Percentiles rank a stretch among this genome's conserved stretches.
Evolutionary conservation across 2,329 filamentous ascomycete species (phyloP).

Genomic region (Myriosclerotinia curreyana): DNA sequence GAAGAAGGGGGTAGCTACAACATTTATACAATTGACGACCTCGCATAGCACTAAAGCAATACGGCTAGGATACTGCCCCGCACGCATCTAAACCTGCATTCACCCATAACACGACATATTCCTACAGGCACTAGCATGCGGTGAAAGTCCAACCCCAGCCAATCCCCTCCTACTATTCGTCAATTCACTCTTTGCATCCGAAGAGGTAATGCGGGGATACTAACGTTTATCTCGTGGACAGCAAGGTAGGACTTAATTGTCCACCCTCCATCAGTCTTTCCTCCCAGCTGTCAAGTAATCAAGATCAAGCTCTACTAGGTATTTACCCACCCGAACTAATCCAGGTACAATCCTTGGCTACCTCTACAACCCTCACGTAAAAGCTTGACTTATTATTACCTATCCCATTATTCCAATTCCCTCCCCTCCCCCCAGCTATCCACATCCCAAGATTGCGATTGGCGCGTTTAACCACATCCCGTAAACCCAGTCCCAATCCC

Average conservation of each 20-base stretch:
- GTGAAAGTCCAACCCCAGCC: neutral
- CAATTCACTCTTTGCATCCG: neutral
- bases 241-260: neutral
- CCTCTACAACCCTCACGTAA: neutral
- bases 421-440: no score
- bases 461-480: conserved; percentile 8
- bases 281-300: neutral
- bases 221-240: neutral
- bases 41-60: neutral
- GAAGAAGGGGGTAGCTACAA: neutral
- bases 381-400: conserved; percentile 9
- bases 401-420: no score
- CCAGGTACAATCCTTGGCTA: conserved; percentile 1
- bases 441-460: neutral
- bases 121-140: conserved; percentile 1
- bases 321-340: neutral
- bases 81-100: neutral
- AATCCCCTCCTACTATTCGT: neutral
- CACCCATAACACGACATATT: neutral
- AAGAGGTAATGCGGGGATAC: neutral
- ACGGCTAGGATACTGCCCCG: neutral
- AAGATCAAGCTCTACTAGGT: neutral
- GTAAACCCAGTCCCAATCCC: no score
- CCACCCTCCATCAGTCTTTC: neutral
- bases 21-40: neutral